Base-by-base conservation (phyloP, 106 monocot genomes). In the Posidonia australis region DNA sequence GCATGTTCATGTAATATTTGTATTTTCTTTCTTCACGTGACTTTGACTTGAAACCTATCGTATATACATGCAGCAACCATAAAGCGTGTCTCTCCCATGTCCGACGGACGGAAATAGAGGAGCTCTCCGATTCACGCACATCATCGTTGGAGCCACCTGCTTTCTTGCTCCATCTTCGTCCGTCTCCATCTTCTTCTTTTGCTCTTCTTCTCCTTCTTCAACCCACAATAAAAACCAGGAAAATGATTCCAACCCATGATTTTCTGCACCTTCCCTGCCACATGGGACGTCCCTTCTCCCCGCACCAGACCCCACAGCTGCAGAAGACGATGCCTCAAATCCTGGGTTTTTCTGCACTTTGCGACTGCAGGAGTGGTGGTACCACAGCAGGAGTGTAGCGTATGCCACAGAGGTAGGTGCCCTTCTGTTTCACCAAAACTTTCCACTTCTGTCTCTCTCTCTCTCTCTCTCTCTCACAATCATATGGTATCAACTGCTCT, bases 231-330 rank as follows among this genome's bases (percentile, higher is more conserved):
- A 36, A 36, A 7, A 36, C 36, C 2, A 36, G 7, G 64, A 25
- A 36, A 45, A 48, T 20, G 42, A 61, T 61, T 42, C 43, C 42
- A 36, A 36, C 2, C 61, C 61, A 1, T 61, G 42, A 42, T 12
- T 20, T 61, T 22, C 41, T 43, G 18, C 44, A 24, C 46, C 62
- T 62, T 36, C 10, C 31, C 36, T 36, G 60, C 31, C 60, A 60
- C 60, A 60, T 60, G 60, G 60, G 60, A 9, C 16, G 14, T 60
- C 32, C 60, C 60, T 13, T n/a, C 32, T 17, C 18, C 32, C 16
- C 32, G 21, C 56, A 30, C 26, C 12, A 30, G 17, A 58, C 58
- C 58, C 30, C 53, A 54, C 48, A 48, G 22, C n/a, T 9, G 52
- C 22, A 48, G 48, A 48, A 51, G 20, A 17, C 5, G 0, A 45